Evolutionary conservation across 768 basidiomycete species (phyloP), one percentile per base, ranked within the genome.

Genomic region (Albatrellus ellisii): DNA sequence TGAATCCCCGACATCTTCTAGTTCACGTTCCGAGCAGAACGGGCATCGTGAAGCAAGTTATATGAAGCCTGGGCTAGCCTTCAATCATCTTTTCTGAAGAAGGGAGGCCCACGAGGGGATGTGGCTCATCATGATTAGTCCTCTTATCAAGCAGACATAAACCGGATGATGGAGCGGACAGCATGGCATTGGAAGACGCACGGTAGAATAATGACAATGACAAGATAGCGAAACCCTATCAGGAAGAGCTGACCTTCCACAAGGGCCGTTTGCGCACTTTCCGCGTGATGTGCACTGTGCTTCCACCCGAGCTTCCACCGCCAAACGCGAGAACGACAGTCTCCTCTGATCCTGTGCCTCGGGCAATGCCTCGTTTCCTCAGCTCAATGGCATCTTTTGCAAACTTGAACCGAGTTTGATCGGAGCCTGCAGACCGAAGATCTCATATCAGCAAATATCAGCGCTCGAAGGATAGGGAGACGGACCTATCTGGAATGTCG

Each of bases 251-350:
- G 37, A 69, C 65, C 61, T 69, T 67, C 61, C 61, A 69, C 31
- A 70, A 54, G 10, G 29, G 20, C 26, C 39, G 35, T 25, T 29
- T 38, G 62, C 80, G 81, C 67, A 80, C 66, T 63, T 91, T 90
- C 50, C 87, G 75, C 35, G 88, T 89, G 56, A 94, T 70, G 59
- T 89, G 85, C 52, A 92, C 86, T 42, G 81, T 75, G 54, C 78
- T 87, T 44, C 71, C 75, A 39, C 68, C 77, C 60, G 67, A 68
- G 50, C 68, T 77, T 51, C 67, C 69, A 47, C 77, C 81, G 44
- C 84, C 84, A 62, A 91, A 89, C 27, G 86, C 87, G 51, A 92
- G 68, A 40, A 94, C 88, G 32, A 92, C 88, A n/a, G 84, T 86
- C 62, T 91, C 88, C 59, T 86, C 84, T 46, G 75, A 77, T 43